phyloP scores from a whole-genome alignment of 441 rosid genomes.

The Metrosideros polymorpha region DNA sequence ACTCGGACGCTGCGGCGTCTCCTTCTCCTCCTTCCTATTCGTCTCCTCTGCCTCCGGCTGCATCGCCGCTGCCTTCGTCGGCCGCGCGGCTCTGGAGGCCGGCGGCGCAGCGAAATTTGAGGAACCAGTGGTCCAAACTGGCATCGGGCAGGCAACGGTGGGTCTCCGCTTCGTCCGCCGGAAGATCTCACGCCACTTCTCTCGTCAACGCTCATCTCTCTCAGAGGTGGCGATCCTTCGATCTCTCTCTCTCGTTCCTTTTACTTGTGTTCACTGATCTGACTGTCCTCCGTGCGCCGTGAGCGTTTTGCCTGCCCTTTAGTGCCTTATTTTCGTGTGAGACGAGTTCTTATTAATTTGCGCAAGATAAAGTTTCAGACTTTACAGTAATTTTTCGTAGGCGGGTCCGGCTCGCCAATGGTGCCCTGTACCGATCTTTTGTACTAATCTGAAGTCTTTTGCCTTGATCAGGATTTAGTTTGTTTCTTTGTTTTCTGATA shows the following conservation, averaged over 20 bases:
- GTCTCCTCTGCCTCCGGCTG: background rate
- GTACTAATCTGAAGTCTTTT: background rate
- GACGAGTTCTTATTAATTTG: too few species aligned
- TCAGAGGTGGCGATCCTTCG: constrained; percentile 28
- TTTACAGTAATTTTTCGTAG: too few species aligned
- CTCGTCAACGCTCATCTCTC: constrained; percentile 63
- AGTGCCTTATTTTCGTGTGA: too few species aligned
- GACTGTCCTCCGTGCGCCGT: too few species aligned
- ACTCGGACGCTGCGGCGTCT: background rate
- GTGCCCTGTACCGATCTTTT: too few species aligned
- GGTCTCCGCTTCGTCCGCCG: constrained; percentile 44
- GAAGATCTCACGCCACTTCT: constrained; percentile 59
- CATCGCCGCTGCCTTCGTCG: constrained; percentile 22
- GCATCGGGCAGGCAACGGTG: constrained; percentile 42
- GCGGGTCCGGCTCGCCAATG: too few species aligned
- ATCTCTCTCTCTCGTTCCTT: background rate
- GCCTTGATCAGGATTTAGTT: background rate
- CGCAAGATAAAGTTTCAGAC: too few species aligned
- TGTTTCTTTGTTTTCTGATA: background rate
- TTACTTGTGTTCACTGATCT: background rate
- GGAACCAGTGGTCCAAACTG: constrained; percentile 85
- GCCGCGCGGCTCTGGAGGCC: constrained; percentile 72
- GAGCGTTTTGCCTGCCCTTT: too few species aligned
- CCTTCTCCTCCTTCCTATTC: background rate
- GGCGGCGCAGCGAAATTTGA: constrained; percentile 71